Percentiles rank a stretch among this genome's conserved stretches.
Evolutionary conservation across 2,329 filamentous ascomycete species (phyloP).

Genomic region (Trichoderma sp.): DNA sequence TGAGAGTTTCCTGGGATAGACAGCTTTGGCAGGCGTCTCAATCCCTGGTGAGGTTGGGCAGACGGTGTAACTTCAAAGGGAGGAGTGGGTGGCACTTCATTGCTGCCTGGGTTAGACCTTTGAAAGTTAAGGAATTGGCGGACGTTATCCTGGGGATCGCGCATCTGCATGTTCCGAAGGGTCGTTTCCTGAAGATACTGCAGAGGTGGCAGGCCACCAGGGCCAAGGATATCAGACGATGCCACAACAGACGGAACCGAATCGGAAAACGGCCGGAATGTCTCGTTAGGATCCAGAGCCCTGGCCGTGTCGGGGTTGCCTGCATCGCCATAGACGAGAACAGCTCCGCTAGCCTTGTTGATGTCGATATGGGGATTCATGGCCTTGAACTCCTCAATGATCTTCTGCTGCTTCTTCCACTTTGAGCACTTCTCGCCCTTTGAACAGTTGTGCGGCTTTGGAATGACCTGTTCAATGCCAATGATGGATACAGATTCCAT

Average conservation of each 20-base stretch:
- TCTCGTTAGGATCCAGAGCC: conserved; percentile 54
- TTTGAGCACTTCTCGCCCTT: conserved; percentile 86
- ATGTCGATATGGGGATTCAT: conserved; percentile 66
- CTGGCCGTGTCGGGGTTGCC: conserved; percentile 68
- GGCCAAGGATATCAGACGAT: conserved; percentile 85
- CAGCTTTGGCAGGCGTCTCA: conserved; percentile 60
- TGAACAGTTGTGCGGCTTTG: conserved; percentile 77
- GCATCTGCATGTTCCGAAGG: conserved; percentile 64
- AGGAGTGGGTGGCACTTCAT: conserved; percentile 65
- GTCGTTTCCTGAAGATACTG: conserved; percentile 70
- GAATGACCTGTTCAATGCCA: conserved; percentile 83
- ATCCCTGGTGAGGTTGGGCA: conserved; percentile 50
- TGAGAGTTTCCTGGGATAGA: conserved; percentile 50
- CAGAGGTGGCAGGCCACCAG: conserved; percentile 60
- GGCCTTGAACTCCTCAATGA: conserved; percentile 70
- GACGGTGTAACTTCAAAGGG: conserved; percentile 63
- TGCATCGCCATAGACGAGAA: conserved; percentile 75
- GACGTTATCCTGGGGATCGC: conserved; percentile 89
- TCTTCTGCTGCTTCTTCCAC: conserved; percentile 74
- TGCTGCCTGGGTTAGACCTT: conserved; percentile 47
- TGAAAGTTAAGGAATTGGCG: conserved; percentile 89
- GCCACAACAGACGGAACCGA: conserved; percentile 79
- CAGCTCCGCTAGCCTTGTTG: conserved; percentile 54
- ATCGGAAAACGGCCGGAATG: conserved; percentile 67
- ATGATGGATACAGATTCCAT: conserved; percentile 87